Evolutionary conservation across 768 basidiomycete genomes (phyloP).

Genomic region (Bullera alba): DNA sequence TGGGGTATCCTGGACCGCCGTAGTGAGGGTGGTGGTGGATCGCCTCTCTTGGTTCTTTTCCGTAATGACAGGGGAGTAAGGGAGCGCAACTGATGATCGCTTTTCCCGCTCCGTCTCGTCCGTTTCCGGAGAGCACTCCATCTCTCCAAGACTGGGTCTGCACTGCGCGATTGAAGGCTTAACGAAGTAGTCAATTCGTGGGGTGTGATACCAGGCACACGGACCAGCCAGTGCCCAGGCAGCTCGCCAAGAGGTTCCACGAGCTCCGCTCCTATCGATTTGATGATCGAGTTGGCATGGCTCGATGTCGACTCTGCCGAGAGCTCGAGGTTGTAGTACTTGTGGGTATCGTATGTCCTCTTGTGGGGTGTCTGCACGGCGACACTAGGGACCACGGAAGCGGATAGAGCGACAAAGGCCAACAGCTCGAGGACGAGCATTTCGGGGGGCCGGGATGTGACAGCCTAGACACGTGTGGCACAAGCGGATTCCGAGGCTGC

Average conservation of each 20-base stretch:
- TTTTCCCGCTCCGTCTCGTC: neutral
- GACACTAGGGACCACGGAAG: no score
- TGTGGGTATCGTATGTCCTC: constrained; percentile 49
- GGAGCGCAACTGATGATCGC: constrained; percentile 7
- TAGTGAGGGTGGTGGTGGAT: constrained; percentile 14
- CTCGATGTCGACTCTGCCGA: constrained; percentile 51
- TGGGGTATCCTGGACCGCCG: neutral
- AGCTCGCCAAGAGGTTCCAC: constrained; percentile 85
- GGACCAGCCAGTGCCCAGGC: constrained; percentile 72
- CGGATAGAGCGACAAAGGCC: no score
- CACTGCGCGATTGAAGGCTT: neutral
- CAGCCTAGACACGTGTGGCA: no score
- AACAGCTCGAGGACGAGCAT: no score
- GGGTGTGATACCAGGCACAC: constrained; percentile 43
- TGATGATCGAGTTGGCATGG: constrained; percentile 58
- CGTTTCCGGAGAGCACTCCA: constrained; percentile 17
- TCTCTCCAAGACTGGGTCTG: constrained; percentile 21
- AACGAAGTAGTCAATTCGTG: neutral
- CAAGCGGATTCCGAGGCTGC: no score
- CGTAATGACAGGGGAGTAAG: constrained; percentile 38
- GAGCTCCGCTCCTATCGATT: constrained; percentile 66
- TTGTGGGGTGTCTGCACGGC: no score
- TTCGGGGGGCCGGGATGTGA: no score
- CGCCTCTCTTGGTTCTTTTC: constrained; percentile 43
- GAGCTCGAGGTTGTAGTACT: constrained; percentile 63